A percentile compares a stretch with the other conserved stretches of the same genome.
Evolutionary conservation across 2,329 filamentous ascomycete species (phyloP).

Genomic region (Penicillium sp.): DNA sequence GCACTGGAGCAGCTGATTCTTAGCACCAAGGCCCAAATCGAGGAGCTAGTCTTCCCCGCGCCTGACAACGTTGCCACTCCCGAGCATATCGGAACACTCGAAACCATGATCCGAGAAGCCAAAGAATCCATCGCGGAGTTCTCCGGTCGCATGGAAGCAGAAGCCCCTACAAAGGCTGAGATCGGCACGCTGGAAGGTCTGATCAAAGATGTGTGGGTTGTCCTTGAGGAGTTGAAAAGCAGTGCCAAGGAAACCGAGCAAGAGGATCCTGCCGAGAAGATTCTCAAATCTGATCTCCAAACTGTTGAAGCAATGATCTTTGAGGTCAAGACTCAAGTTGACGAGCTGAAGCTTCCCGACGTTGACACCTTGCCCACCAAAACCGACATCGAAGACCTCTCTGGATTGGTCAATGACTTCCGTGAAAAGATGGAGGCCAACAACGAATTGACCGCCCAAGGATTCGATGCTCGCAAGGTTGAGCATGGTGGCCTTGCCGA

Average conservation of each 20-base stretch:
- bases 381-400: slow-evolving; percentile 71
- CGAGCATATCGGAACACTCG: slow-evolving; percentile 62
- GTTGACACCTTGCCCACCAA: slow-evolving; percentile 72
- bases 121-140: slow-evolving; percentile 71
- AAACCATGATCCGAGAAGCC: slow-evolving; percentile 71
- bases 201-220: slow-evolving; percentile 72
- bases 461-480: slow-evolving; percentile 78
- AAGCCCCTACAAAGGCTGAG: slow-evolving; percentile 75
- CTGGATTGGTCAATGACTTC: slow-evolving; percentile 70
- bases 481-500: slow-evolving; percentile 79
- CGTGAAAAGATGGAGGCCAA: slow-evolving; percentile 64
- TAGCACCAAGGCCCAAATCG: slow-evolving; percentile 84
- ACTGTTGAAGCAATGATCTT: slow-evolving; percentile 76
- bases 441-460: slow-evolving; percentile 72
- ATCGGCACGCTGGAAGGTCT: slow-evolving; percentile 74
- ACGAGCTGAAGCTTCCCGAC: slow-evolving; percentile 71
- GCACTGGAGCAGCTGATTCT: slow-evolving; percentile 87
- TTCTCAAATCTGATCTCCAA: slow-evolving; percentile 81
- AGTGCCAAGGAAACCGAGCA: slow-evolving; percentile 42
- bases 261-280: slow-evolving; percentile 57
- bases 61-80: slow-evolving; percentile 66
- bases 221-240: slow-evolving; percentile 69
- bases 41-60: slow-evolving; percentile 69
- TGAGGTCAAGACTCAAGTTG: slow-evolving; percentile 80
- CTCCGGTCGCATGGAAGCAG: slow-evolving; percentile 65